A percentile compares a stretch with the other conserved stretches of the same genome.
Evolutionary conservation across 352 stramenopile species (phyloP).

Genomic region (Pythium volutum): DNA sequence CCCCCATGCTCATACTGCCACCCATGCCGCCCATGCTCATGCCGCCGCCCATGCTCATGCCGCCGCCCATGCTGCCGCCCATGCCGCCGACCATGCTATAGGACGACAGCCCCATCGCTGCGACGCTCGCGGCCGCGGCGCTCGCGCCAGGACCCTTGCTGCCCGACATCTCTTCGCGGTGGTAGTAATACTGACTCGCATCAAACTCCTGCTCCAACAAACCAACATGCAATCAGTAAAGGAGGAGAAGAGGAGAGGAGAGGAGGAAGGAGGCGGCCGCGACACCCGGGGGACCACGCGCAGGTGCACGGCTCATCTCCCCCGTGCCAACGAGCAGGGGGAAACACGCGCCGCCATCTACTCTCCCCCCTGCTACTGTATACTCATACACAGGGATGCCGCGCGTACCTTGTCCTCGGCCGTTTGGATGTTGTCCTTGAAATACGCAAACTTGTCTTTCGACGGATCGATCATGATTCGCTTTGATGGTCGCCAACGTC

Average conservation of each 20-base stretch:
- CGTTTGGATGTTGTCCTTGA: conserved; percentile 89
- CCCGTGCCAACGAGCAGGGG: background rate
- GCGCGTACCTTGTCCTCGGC: conserved; percentile 73
- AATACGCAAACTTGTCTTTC: conserved; percentile 88
- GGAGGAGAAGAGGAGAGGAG: background rate
- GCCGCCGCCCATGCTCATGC: conserved; percentile 14
- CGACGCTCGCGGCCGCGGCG: conserved; percentile 25
- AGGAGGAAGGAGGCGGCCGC: background rate
- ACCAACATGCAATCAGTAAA: background rate
- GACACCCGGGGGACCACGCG: background rate
- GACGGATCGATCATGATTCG: conserved; percentile 76
- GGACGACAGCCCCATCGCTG: conserved; percentile 37
- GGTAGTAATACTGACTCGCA: conserved; percentile 87
- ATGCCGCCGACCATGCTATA: conserved; percentile 40
- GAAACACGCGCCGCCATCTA: background rate
- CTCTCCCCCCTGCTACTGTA: background rate
- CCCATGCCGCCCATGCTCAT: conserved; percentile 36
- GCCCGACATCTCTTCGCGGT: conserved; percentile 65
- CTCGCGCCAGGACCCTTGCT: conserved; percentile 30
- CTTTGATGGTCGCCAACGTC: conserved; percentile 2
- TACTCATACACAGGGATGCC: background rate
- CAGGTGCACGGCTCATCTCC: background rate
- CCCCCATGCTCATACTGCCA: no score
- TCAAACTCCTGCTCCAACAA: conserved; percentile 60
- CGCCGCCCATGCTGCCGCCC: conserved; percentile 12